Evolutionary conservation across 129 eudicot genomes (phyloP), one percentile per base, ranked within the genome.

Genomic region (Deinandra increscens): DNA sequence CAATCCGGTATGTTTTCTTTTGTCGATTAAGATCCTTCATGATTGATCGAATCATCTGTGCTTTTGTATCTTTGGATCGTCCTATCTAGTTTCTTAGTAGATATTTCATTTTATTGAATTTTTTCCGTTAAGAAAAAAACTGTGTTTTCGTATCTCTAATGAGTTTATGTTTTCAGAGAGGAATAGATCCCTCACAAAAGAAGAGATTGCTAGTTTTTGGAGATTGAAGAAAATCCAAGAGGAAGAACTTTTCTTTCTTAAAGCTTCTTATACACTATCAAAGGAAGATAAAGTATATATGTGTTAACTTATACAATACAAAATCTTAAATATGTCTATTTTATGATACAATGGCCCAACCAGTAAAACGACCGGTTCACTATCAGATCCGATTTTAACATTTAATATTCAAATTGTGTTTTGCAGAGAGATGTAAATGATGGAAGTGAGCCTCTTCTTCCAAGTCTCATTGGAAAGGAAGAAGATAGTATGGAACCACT

Each of bases 151-250:
- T 14, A 4, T 29, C 41, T 58, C 9, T 58, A 26, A 49, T 11
- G 14, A 7, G 31, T 15, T 34, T 61, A 19, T 41, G 44, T 41
- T 61, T 26, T 9, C 6, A 49, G 54, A 36, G 73, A 83, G 84
- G 71, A 83, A 83, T 29, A 76, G 11, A 12, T 83, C 84, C 13
- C 23, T 66, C 12, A 83, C 87, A 4, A 83, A 76, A 63, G 84
- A 76, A 68, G 79, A 68, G 76, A 83, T 83, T 53, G 77, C 73
- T 60, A 41, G 64, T 33, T 83, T 64, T 66, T 83, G 87, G 87
- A 83, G 66, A 63, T 54, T 60, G 36, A 79, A 74, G 81, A 75
- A 83, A 74, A 46, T 71, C 0, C 31, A 72, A 58, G 84, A 79
- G 76, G 84, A 83, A 59, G 79, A 83, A 51, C 84, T 49, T 76